Percentiles rank a stretch among this genome's conserved stretches.
Evolutionary conservation across 2,329 filamentous ascomycete genomes (phyloP).

Genomic region (Aspergillus japonicus): DNA sequence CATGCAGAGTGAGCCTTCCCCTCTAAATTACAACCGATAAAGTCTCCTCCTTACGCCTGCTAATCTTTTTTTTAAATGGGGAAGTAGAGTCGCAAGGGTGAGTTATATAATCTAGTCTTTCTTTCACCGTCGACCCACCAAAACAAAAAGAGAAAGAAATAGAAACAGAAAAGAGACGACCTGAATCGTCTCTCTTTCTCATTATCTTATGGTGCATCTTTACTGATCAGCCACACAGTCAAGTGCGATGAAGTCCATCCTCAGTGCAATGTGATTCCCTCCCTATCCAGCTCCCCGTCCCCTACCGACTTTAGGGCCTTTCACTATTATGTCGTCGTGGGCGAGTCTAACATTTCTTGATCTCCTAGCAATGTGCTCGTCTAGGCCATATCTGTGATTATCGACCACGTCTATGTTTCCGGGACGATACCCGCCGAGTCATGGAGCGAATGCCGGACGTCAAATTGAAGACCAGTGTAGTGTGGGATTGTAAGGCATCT

Average conservation of each 20-base stretch:
- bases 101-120: conserved; percentile 9
- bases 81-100: conserved; percentile 43
- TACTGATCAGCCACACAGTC: conserved; percentile 32
- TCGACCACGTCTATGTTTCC: conserved; percentile 55
- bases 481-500: conserved; percentile 56
- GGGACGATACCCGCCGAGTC: conserved; percentile 53
- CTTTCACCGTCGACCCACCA: background rate
- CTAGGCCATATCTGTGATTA: conserved; percentile 60
- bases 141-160: background rate
- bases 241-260: conserved; percentile 59
- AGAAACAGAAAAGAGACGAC: background rate
- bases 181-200: background rate
- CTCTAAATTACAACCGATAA: background rate
- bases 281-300: background rate
- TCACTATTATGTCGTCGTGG: background rate
- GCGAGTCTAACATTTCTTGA: conserved; percentile 9
- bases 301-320: background rate
- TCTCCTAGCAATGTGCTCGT: conserved; percentile 52
- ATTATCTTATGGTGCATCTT: background rate
- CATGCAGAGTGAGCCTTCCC: conserved; percentile 40
- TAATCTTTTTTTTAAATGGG: conserved; percentile 11
- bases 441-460: conserved; percentile 54
- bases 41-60: conserved; percentile 8
- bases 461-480: conserved; percentile 50
- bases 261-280: conserved; percentile 49